A percentile compares a stretch with the other conserved stretches of the same genome.
Conservation (phyloP, 1,284 basidiomycete species). For the Sporisorium graminicola region DNA sequence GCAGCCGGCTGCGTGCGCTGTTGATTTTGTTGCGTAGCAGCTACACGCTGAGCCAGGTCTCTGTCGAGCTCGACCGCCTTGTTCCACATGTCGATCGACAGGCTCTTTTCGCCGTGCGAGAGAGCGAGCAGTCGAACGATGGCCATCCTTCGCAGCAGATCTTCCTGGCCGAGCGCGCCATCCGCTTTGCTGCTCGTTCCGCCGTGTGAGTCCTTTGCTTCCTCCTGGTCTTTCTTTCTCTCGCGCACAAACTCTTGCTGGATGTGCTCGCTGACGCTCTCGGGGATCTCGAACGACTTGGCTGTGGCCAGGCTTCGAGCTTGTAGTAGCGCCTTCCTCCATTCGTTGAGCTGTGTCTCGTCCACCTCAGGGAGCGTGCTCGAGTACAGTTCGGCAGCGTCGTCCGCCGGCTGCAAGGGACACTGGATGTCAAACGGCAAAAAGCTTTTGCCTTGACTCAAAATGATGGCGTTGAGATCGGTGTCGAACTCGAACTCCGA, state of each 20-base stretch:
- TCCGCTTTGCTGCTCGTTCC: constrained; percentile 8
- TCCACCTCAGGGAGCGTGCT: constrained; percentile 14
- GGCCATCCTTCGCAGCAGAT: constrained; percentile 56
- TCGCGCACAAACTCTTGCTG: constrained; percentile 63
- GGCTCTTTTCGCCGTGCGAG: constrained; percentile 42
- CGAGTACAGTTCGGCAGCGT: constrained; percentile 9
- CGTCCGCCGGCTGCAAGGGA: constrained; percentile 23
- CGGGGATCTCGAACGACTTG: constrained; percentile 57
- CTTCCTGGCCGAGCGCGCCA: constrained; percentile 47
- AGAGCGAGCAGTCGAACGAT: constrained; percentile 55
- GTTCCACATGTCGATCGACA: constrained; percentile 49
- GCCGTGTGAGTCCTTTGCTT: constrained; percentile 26
- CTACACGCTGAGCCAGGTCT: constrained; percentile 18
- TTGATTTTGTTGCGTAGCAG: constrained; percentile 15
- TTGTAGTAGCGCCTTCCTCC: constrained; percentile 37
- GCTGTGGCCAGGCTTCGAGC: constrained; percentile 38
- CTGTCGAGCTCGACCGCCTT: constrained; percentile 50
- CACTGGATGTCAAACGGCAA: constrained; percentile 66
- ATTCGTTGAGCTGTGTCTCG: constrained; percentile 19
- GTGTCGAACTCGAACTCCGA: constrained; percentile 81
- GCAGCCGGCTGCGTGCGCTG: constrained; percentile 16
- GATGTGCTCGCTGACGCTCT: constrained; percentile 59
- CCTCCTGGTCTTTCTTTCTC: constrained; percentile 35
- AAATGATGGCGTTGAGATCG: constrained; percentile 77
- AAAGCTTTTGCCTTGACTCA: constrained; percentile 76